Conservation (phyloP, 2,329 filamentous ascomycete species). For the Paecilomyces fulvus region DNA sequence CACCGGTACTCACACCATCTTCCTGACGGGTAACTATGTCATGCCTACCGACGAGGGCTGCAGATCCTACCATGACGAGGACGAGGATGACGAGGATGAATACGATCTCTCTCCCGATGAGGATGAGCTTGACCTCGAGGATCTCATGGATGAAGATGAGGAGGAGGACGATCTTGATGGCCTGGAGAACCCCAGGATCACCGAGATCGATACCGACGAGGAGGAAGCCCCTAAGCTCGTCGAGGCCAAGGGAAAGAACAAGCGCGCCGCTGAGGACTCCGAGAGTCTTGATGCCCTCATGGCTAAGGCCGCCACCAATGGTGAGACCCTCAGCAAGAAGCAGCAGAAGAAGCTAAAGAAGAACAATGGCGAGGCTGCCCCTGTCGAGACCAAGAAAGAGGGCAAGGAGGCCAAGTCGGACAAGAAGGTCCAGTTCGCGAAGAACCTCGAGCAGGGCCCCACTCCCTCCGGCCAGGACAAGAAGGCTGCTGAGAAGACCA, state of each 20-base stretch:
- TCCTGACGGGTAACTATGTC: conserved; percentile 94
- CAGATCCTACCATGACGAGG: conserved; percentile 42
- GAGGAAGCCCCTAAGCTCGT: conserved; percentile 52
- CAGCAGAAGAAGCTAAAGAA: conserved; percentile 98
- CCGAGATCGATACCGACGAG: conserved; percentile 73
- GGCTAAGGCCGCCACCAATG: conserved; percentile 49
- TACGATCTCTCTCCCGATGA: conserved; percentile 76
- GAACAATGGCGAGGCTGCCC: conserved; percentile 84
- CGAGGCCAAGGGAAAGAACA: conserved; percentile 69
- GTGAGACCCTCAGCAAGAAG: conserved; percentile 80
- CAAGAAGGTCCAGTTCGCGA: conserved; percentile 98
- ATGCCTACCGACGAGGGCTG: conserved; percentile 54
- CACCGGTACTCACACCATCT: conserved; percentile 79
- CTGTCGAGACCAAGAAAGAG: conserved; percentile 50
- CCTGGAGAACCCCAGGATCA: conserved; percentile 70
- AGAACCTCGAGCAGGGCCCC: conserved; percentile 96
- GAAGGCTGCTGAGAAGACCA: conserved; percentile 42
- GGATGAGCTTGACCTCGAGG: conserved; percentile 60
- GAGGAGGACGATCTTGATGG: conserved; percentile 71
- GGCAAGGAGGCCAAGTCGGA: conserved; percentile 58
- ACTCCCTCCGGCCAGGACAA: conserved; percentile 57
- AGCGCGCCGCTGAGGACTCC: conserved; percentile 70
- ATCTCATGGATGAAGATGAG: conserved; percentile 45
- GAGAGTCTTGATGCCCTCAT: conserved; percentile 74
- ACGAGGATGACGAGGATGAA: conserved; percentile 58